Conservation (phyloP, 768 basidiomycete species). For the Boletales sp. region DNA sequence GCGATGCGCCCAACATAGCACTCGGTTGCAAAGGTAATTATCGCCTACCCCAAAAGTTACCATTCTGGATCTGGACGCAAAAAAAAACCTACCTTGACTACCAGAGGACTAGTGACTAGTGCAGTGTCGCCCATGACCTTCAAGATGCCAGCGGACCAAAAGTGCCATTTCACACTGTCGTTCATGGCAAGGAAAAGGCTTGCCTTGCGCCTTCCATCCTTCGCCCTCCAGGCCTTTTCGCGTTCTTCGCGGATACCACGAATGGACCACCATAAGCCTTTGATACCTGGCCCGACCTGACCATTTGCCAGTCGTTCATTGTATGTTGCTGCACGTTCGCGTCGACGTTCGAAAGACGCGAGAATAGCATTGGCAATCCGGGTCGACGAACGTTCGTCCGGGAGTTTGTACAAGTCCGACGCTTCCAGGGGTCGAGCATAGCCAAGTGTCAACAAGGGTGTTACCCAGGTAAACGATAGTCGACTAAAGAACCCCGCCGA, state of each 20-base stretch:
- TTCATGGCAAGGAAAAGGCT: slow-evolving; percentile 71
- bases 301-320: slow-evolving; percentile 68
- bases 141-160: slow-evolving; percentile 66
- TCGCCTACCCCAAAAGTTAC: slow-evolving; percentile 39
- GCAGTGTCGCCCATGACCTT: slow-evolving; percentile 66
- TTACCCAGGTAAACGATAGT: slow-evolving; percentile 75
- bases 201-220: slow-evolving; percentile 56
- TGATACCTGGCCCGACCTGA: slow-evolving; percentile 54
- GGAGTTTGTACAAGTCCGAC: slow-evolving; percentile 77
- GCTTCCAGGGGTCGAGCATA: slow-evolving; percentile 80
- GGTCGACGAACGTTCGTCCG: slow-evolving; percentile 55
- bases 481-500: slow-evolving; percentile 56
- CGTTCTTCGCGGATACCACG: slow-evolving; percentile 44
- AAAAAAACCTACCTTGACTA: slow-evolving; percentile 60
- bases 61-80: neutral
- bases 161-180: slow-evolving; percentile 73
- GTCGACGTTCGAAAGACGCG: slow-evolving; percentile 58
- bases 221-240: slow-evolving; percentile 63
- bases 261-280: slow-evolving; percentile 57
- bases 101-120: slow-evolving; percentile 69
- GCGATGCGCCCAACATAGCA: slow-evolving; percentile 51
- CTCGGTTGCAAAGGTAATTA: slow-evolving; percentile 65
- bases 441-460: slow-evolving; percentile 65
- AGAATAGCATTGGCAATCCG: slow-evolving; percentile 61
- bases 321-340: slow-evolving; percentile 57